Evolutionary conservation across 108 stramenopile species (phyloP).

Genomic region (Fistulifera solaris): DNA sequence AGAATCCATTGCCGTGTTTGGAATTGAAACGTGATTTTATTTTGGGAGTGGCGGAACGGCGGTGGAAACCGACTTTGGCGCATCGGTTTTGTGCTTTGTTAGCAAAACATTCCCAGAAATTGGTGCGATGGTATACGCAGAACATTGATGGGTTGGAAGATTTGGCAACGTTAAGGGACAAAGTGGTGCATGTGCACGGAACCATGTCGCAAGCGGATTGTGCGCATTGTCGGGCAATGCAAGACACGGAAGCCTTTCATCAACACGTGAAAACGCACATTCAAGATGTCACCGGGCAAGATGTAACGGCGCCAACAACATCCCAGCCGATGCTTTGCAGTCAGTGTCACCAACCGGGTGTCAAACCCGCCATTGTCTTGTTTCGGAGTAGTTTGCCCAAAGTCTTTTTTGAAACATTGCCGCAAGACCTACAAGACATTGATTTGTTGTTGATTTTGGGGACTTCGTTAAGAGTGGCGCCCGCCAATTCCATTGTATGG

Average conservation of each 20-base stretch:
- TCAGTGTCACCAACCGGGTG: slow-evolving; percentile 39
- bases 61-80: slow-evolving; percentile 72
- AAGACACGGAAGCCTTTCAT: slow-evolving; percentile 53
- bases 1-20: slow-evolving; percentile 77
- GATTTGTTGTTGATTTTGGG: slow-evolving; percentile 74
- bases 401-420: slow-evolving; percentile 52
- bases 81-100: slow-evolving; percentile 82
- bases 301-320: slow-evolving; percentile 42
- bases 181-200: slow-evolving; percentile 78
- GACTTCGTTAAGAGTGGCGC: slow-evolving; percentile 56
- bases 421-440: slow-evolving; percentile 42
- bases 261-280: slow-evolving; percentile 41
- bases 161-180: slow-evolving; percentile 36
- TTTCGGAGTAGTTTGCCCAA: slow-evolving; percentile 65
- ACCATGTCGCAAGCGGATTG: slow-evolving; percentile 74
- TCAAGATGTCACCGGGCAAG: slow-evolving; percentile 65
- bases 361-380: slow-evolving; percentile 82
- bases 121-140: slow-evolving; percentile 86
- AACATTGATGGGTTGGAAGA: slow-evolving; percentile 95
- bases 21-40: slow-evolving; percentile 79
- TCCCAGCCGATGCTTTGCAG: slow-evolving; percentile 60
- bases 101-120: slow-evolving; percentile 51
- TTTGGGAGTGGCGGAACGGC: slow-evolving; percentile 47
- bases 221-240: slow-evolving; percentile 49
- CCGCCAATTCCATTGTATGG: slow-evolving; percentile 68